Percentiles rank a stretch among this genome's conserved stretches.
These are phyloP conservation scores for Schizochytrium sp. DNA, from an alignment of 108 stramenopile genomes.

Conservation along the genomic window DNA sequence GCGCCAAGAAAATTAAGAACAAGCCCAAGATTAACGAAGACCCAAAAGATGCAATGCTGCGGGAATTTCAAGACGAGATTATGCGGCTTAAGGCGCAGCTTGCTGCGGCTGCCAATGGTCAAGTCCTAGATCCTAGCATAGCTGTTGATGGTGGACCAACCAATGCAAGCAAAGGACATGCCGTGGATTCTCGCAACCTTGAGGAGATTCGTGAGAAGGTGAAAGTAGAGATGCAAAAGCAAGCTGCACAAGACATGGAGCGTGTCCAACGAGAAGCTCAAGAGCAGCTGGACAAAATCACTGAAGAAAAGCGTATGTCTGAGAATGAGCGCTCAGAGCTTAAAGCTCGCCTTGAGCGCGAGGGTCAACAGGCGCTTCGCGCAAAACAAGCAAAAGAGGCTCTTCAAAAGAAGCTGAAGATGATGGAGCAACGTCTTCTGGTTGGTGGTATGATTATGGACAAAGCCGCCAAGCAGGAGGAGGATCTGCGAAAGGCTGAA, in stretches of 20 bases:
- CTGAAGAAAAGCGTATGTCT: slow-evolving; percentile 77
- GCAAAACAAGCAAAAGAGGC: slow-evolving; percentile 79
- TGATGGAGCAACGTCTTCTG: slow-evolving; percentile 88
- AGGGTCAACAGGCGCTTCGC: slow-evolving; percentile 77
- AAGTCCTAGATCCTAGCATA: background rate
- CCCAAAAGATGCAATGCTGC: slow-evolving; percentile 93
- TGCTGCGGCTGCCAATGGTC: background rate
- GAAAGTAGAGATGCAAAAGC: slow-evolving; percentile 68
- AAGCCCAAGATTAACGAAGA: slow-evolving; percentile 97
- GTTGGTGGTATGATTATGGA: slow-evolving; percentile 86
- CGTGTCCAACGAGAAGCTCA: slow-evolving; percentile 73
- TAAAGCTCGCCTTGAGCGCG: slow-evolving; percentile 78
- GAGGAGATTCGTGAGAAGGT: slow-evolving; percentile 67
- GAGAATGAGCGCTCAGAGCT: slow-evolving; percentile 81
- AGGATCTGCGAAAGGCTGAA: slow-evolving; percentile 81
- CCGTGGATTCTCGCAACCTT: slow-evolving; percentile 64
- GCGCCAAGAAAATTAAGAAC: slow-evolving; percentile 99
- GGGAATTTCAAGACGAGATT: slow-evolving; percentile 87
- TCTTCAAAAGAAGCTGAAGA: slow-evolving; percentile 79
- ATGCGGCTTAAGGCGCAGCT: slow-evolving; percentile 69
- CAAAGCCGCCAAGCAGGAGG: slow-evolving; percentile 88
- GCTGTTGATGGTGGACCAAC: slow-evolving; percentile 40
- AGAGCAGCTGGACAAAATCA: slow-evolving; percentile 73
- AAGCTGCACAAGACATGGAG: slow-evolving; percentile 70
- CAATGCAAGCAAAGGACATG: slow-evolving; percentile 57